Base-by-base conservation (phyloP, 805 yeast species). In the Hanseniaspora thailandica region DNA sequence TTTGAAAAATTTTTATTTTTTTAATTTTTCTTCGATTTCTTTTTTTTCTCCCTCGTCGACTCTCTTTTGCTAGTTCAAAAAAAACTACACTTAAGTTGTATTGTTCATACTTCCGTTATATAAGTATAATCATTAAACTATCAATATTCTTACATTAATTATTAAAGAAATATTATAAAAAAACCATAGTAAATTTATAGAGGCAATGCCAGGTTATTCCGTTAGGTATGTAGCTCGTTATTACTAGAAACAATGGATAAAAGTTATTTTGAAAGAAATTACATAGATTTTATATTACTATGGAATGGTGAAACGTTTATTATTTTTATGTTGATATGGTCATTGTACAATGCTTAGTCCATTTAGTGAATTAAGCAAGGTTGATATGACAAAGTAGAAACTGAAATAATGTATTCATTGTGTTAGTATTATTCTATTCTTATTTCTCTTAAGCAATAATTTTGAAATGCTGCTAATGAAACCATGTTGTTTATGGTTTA, bases 161-260 rank as follows among this genome's bases (percentile, higher is more conserved):
- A 28, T 26, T 26, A 40, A 35, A 40, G 25, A 41, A 17, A 39
- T 0, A 43, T 1, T 19, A 25, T 17, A 26, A 25, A 36, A 52
- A 40, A 52, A 50, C 50, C 43, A 38, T 19, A 34, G 23, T 47
- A 36, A 43, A 23, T 28, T 43, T 38, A 43, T 67, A 74, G 41
- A 35, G 43, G 80, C 77, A 69, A 87, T 87, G 96, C 84, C 95
- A 81, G 95, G 95, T 86, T 89, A 83, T 82, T 82, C 96, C 79
- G 96, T 87, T 75, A 86, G 90, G 95, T 86, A 85, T 71, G 95
- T 84, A 62, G 43, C 45, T 51, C 50, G 7, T 38, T 38, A 17
- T n/a, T 17, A 22, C 25, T 22, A 20, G 6, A 19, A 22, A 5
- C 13, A 38, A 22, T 38, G 41, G 41, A 38, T 35, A 35, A 6